phyloP scores from a whole-genome alignment of 2,329 filamentous ascomycete species.

The Knoxdaviesia capensis region DNA sequence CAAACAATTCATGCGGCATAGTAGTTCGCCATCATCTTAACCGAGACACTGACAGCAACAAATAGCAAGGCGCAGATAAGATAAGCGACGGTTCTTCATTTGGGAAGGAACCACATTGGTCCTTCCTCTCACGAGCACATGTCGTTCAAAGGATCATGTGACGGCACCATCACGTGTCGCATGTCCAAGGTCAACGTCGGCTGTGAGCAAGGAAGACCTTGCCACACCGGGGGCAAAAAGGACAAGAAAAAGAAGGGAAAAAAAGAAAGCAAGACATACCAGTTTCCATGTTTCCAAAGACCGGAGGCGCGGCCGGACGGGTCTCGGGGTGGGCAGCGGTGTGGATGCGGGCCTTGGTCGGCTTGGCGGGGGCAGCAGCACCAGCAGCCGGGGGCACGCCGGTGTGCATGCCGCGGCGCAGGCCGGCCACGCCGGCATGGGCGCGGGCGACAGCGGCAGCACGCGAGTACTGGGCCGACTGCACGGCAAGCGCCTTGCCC shows the following conservation, averaged over 20 bases:
- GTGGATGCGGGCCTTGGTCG: slow-evolving; percentile 2
- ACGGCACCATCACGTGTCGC: no score
- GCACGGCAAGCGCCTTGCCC: slow-evolving; percentile 89
- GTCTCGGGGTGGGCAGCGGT: slow-evolving; percentile 2
- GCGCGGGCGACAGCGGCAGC: slow-evolving; percentile 25
- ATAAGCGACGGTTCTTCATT: no score
- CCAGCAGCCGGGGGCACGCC: slow-evolving; percentile 59
- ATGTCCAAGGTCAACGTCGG: no score
- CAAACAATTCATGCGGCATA: no score
- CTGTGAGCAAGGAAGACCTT: no score
- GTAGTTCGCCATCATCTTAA: no score
- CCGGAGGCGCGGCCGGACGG: slow-evolving; percentile 4
- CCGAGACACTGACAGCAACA: no score
- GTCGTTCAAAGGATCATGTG: no score
- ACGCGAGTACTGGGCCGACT: slow-evolving; percentile 38
- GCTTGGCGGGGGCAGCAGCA: slow-evolving; percentile 24
- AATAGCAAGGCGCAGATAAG: no score
- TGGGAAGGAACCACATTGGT: no score
- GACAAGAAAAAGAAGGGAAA: background rate
- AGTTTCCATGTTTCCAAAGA: slow-evolving; percentile 4
- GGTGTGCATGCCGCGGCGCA: slow-evolving; percentile 52
- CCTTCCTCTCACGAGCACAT: no score
- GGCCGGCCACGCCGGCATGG: slow-evolving; percentile 28
- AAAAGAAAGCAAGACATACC: slow-evolving; percentile 1
- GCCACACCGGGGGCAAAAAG: background rate